A percentile compares a stretch with the other conserved stretches of the same genome.
phyloP scores from a whole-genome alignment of 371 early-diverging fungal species.

The Mucor racemosus region DNA sequence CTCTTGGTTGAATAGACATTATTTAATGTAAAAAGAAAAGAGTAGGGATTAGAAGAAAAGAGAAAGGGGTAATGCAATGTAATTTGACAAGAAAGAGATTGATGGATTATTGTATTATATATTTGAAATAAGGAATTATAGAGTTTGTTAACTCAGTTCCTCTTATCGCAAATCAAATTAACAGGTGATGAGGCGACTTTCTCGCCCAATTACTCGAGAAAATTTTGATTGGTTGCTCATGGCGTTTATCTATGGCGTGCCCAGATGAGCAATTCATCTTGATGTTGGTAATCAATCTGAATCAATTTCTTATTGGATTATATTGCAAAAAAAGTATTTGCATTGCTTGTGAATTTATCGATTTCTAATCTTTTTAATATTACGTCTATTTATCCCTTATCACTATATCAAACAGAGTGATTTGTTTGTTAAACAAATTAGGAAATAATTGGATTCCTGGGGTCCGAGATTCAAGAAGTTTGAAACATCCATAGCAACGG shows the following conservation, averaged over 20 bases:
- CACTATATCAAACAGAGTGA: not conserved
- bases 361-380: not conserved
- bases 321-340: not conserved
- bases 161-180: slow-evolving; percentile 31
- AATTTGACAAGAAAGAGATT: not conserved
- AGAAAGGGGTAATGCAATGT: slow-evolving; percentile 3
- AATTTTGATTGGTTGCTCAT: slow-evolving; percentile 23
- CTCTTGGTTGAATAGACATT: slow-evolving; percentile 22
- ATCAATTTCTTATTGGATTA: not conserved
- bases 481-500: not conserved
- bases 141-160: slow-evolving; percentile 6
- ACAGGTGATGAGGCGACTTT: slow-evolving; percentile 25
- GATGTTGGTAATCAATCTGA: not conserved
- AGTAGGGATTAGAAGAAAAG: not conserved
- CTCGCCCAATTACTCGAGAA: slow-evolving; percentile 17
- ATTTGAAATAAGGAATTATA: slow-evolving; percentile 6
- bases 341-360: not conserved
- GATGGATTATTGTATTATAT: not conserved
- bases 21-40: not conserved
- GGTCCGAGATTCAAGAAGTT: not conserved
- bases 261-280: slow-evolving; percentile 14
- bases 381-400: not conserved
- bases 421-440: slow-evolving; percentile 2
- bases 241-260: slow-evolving; percentile 33
- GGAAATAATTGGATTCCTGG: not conserved